A percentile compares a stretch with the other conserved stretches of the same genome.
Conservation (phyloP, 2,329 filamentous ascomycete genomes). For the Penicillium sp. region DNA sequence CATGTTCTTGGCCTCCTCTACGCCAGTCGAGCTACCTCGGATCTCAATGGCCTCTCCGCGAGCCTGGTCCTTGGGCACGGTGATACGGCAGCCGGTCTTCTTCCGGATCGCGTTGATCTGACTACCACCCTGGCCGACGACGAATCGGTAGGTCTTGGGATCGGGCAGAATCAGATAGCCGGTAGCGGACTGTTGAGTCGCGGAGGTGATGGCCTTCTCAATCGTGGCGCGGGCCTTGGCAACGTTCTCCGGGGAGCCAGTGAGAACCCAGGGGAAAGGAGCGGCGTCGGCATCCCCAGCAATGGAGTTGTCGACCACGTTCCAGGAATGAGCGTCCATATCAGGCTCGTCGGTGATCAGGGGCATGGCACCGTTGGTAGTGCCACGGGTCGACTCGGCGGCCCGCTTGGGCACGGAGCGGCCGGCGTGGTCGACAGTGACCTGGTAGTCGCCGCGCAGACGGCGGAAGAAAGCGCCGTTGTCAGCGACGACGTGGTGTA, state of each 20-base stretch:
- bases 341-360: slow-evolving; percentile 84
- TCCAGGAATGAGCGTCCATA: slow-evolving; percentile 73
- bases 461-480: slow-evolving; percentile 91
- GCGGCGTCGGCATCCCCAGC: slow-evolving; percentile 29
- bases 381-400: slow-evolving; percentile 46
- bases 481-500: slow-evolving; percentile 76
- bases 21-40: slow-evolving; percentile 68
- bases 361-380: slow-evolving; percentile 59
- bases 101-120: slow-evolving; percentile 91
- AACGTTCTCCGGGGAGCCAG: slow-evolving; percentile 70
- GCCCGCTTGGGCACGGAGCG: slow-evolving; percentile 65
- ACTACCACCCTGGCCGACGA: slow-evolving; percentile 81
- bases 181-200: slow-evolving; percentile 51
- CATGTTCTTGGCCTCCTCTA: slow-evolving; percentile 81
- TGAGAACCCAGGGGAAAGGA: slow-evolving; percentile 76
- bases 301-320: slow-evolving; percentile 57
- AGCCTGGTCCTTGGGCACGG: slow-evolving; percentile 76
- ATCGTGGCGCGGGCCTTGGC: slow-evolving; percentile 74
- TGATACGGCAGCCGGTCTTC: slow-evolving; percentile 88
- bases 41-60: slow-evolving; percentile 83
- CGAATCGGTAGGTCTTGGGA: slow-evolving; percentile 78
- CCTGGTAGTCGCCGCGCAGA: slow-evolving; percentile 76
- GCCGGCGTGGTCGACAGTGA: slow-evolving; percentile 87
- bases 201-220: slow-evolving; percentile 63
- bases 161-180: slow-evolving; percentile 90